Evolutionary conservation across 176 grass and related monocot species (phyloP).

Genomic region (Ensete ventricosum): DNA sequence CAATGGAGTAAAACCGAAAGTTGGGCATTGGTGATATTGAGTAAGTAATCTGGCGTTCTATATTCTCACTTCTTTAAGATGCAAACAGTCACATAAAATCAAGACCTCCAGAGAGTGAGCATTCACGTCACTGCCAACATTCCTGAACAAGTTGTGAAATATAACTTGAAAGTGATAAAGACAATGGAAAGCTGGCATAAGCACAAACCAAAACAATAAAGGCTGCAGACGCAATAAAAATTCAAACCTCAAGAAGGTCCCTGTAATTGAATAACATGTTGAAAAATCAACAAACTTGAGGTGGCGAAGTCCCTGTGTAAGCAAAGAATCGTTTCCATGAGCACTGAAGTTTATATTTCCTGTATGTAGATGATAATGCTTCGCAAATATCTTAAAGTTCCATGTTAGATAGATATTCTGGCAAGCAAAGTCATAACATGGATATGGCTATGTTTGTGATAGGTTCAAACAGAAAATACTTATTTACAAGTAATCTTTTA

Average conservation of each 20-base stretch:
- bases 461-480: background rate
- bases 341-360: background rate
- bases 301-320: constrained; percentile 8
- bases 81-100: constrained; percentile 20
- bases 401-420: background rate
- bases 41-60: background rate
- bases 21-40: background rate
- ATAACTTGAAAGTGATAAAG: background rate
- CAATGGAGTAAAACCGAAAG: background rate
- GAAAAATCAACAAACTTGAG: constrained; percentile 24
- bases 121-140: constrained; percentile 12
- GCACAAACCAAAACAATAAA: background rate
- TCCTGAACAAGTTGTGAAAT: constrained; percentile 16
- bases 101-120: constrained; percentile 9
- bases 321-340: background rate
- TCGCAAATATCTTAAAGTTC: background rate
- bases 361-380: background rate
- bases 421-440: background rate
- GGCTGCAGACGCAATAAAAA: background rate
- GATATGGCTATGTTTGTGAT: too few species aligned
- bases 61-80: constrained; percentile 22
- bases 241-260: constrained; percentile 17
- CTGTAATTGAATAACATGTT: constrained; percentile 24
- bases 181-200: background rate
- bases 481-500: background rate